These are phyloP conservation scores for Cinnamomum micranthum DNA, from an alignment of 164 flowering plant species.

Conservation along the genomic window DNA sequence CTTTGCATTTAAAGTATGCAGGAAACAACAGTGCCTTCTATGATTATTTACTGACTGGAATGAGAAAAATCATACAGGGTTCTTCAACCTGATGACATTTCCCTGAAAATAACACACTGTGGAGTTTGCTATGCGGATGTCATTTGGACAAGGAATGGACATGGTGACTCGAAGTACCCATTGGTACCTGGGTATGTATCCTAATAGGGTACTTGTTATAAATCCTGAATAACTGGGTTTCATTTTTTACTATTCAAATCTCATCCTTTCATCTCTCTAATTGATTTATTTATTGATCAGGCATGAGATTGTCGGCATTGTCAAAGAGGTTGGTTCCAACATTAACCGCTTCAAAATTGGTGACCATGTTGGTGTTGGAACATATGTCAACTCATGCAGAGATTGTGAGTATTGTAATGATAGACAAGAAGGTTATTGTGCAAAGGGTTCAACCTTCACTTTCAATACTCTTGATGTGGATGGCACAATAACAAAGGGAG, in stretches of 20 bases:
- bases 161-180: constrained; percentile 54
- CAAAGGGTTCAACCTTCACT: constrained; percentile 43
- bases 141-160: constrained; percentile 44
- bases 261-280: background rate
- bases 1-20: background rate
- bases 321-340: constrained; percentile 60
- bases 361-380: constrained; percentile 85
- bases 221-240: background rate
- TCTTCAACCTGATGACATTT: constrained; percentile 52
- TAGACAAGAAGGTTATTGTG: constrained; percentile 50
- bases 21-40: background rate
- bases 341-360: constrained; percentile 66
- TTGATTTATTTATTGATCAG: constrained; percentile 25
- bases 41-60: constrained; percentile 5
- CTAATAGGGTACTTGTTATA: background rate
- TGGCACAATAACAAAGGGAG: constrained; percentile 82
- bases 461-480: constrained; percentile 68
- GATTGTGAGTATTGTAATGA: constrained; percentile 69
- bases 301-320: constrained; percentile 86
- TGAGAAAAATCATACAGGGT: constrained; percentile 33
- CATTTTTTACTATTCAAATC: background rate
- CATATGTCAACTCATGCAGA: constrained; percentile 79
- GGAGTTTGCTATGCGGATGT: constrained; percentile 84
- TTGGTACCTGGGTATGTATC: constrained; percentile 69
- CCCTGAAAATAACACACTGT: constrained; percentile 65